Evolutionary conservation across 371 early-diverging fungal genomes (phyloP).

Genomic region (Mortierella sp.): DNA sequence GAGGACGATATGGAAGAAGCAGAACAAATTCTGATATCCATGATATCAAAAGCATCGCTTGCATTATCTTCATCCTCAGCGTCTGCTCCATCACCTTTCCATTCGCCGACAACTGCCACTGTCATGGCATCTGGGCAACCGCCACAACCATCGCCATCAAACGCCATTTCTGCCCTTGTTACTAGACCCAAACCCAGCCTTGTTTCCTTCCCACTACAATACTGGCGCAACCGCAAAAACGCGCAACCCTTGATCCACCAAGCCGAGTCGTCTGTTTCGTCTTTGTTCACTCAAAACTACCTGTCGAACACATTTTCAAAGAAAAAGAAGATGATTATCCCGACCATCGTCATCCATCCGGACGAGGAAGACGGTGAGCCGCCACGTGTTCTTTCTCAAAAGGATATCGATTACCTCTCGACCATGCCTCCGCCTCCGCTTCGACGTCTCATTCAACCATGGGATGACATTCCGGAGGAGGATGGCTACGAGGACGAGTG

Average conservation of each 20-base stretch:
- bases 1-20: too few species aligned
- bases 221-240: constrained; percentile 19
- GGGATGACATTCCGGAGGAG: constrained; percentile 21
- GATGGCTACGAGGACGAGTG: constrained; percentile 22
- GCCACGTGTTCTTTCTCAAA: constrained; percentile 25
- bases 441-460: constrained; percentile 20
- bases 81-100: too few species aligned
- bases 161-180: not conserved
- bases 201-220: constrained; percentile 12
- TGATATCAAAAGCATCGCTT: too few species aligned
- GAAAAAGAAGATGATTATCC: constrained; percentile 24
- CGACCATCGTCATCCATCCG: constrained; percentile 47
- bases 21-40: too few species aligned
- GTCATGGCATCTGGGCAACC: not conserved
- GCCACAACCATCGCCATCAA: not conserved
- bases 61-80: too few species aligned
- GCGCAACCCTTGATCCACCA: not conserved
- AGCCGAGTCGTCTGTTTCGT: not conserved
- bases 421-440: constrained; percentile 42
- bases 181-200: constrained; percentile 10
- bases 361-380: constrained; percentile 49
- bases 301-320: constrained; percentile 23
- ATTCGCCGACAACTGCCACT: not conserved
- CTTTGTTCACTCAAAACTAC: constrained; percentile 14
- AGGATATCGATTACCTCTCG: constrained; percentile 47